Conservation (phyloP, 1,139 yeast genomes). For the Suhomyces anneliseae region DNA sequence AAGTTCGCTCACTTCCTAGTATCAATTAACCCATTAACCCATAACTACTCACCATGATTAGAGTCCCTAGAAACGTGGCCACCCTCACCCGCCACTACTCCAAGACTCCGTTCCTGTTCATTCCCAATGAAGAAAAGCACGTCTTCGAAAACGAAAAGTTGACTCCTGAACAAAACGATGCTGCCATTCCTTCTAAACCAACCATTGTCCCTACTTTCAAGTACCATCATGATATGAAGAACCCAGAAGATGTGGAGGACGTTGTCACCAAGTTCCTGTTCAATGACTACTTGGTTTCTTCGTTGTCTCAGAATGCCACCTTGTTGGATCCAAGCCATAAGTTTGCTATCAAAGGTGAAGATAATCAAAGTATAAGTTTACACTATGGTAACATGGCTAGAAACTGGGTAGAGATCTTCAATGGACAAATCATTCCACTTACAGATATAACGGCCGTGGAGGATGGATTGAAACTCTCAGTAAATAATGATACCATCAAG, state of each 20-base stretch:
- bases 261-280: conserved; percentile 22
- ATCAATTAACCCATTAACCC: no score
- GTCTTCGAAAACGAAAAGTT: conserved; percentile 36
- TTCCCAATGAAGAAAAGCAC: conserved; percentile 33
- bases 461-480: conserved; percentile 4
- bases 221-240: conserved; percentile 31
- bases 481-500: conserved; percentile 3
- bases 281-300: conserved; percentile 33
- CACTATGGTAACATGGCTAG: conserved; percentile 30
- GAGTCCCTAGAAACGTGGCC: no score
- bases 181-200: conserved; percentile 35
- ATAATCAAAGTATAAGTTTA: conserved; percentile 19
- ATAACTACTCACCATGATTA: no score
- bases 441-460: conserved; percentile 12
- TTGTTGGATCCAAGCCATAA: conserved; percentile 24
- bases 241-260: conserved; percentile 40
- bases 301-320: conserved; percentile 30
- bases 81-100: conserved; percentile 1
- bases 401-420: conserved; percentile 34
- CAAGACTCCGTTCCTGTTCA: conserved; percentile 25
- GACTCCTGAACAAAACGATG: conserved; percentile 31
- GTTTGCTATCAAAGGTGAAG: conserved; percentile 21
- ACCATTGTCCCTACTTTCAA: conserved; percentile 15
- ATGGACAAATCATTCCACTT: conserved; percentile 21
- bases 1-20: no score